These are phyloP conservation scores for Dactylonectria estremocensis DNA, from an alignment of 2,329 filamentous ascomycete genomes.

Conservation along the genomic window DNA sequence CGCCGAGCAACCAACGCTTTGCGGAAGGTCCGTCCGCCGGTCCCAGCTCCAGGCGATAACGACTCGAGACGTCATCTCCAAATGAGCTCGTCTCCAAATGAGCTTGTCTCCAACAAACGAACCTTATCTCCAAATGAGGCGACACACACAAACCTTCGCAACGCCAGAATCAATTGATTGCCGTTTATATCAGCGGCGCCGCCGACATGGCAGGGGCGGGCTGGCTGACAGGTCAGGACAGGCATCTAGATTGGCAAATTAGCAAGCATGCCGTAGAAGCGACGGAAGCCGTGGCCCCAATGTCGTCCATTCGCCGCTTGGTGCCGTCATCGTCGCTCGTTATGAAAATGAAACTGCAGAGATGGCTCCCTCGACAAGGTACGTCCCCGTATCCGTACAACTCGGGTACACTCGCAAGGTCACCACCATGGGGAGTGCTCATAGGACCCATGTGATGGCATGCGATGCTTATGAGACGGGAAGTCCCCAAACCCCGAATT, in stretches of 20 bases:
- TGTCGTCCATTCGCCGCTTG: conserved; percentile 4
- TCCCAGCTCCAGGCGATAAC: background rate
- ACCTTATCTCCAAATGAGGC: too few species aligned
- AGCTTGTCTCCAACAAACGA: background rate
- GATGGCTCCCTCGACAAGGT: conserved; percentile 3
- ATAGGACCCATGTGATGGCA: conserved; percentile 30
- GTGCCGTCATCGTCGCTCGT: conserved; percentile 2
- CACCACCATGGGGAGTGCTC: conserved; percentile 18
- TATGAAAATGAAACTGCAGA: background rate
- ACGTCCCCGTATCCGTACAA: conserved; percentile 5
- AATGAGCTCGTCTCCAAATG: conserved; percentile 2
- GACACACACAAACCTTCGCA: too few species aligned
- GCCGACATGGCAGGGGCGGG: background rate
- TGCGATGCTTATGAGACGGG: conserved; percentile 25
- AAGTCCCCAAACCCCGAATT: conserved; percentile 17
- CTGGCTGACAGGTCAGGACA: background rate
- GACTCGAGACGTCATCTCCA: background rate
- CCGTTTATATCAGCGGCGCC: background rate
- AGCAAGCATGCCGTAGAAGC: background rate
- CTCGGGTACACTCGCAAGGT: background rate
- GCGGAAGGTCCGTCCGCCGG: conserved; percentile 1
- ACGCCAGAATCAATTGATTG: too few species aligned
- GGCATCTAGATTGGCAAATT: background rate
- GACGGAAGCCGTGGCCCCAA: background rate
- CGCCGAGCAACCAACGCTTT: background rate